These are phyloP conservation scores for Lojkania enalia DNA, from an alignment of 2,329 filamentous ascomycete genomes.

Conservation along the genomic window DNA sequence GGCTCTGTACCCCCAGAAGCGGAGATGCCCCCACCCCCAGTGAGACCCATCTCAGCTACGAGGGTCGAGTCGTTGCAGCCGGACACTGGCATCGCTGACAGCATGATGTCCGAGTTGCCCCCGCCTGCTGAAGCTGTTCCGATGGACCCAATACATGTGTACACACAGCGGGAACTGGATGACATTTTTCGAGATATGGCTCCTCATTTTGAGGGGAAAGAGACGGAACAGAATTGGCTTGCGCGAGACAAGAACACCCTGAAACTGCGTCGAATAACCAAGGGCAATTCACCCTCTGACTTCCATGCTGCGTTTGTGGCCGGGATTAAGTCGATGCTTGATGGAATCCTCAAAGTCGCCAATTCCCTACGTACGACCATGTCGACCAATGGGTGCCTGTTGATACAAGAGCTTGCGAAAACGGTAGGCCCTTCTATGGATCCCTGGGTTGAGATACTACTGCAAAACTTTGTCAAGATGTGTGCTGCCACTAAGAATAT, in stretches of 20 bases:
- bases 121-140: conserved; percentile 67
- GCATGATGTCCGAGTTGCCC: conserved; percentile 56
- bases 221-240: conserved; percentile 90
- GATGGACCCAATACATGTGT: conserved; percentile 81
- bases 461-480: conserved; percentile 88
- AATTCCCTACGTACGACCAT: conserved; percentile 86
- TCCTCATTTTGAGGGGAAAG: conserved; percentile 79
- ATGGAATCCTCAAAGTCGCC: conserved; percentile 85
- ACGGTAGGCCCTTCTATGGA: conserved; percentile 79
- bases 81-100: conserved; percentile 49
- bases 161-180: conserved; percentile 84
- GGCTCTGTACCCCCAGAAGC: conserved; percentile 53
- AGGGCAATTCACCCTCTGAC: conserved; percentile 80
- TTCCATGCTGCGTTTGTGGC: conserved; percentile 71
- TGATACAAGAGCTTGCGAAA: conserved; percentile 82
- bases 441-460: conserved; percentile 83
- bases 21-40: conserved; percentile 33
- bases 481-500: conserved; percentile 93
- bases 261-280: conserved; percentile 75
- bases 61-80: conserved; percentile 43
- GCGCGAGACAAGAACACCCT: conserved; percentile 79
- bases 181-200: conserved; percentile 83
- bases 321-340: conserved; percentile 73
- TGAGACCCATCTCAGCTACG: conserved; percentile 38
- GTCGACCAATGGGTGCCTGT: conserved; percentile 79